Conservation (phyloP, 2,329 filamentous ascomycete species). For the Cytospora piceae region DNA sequence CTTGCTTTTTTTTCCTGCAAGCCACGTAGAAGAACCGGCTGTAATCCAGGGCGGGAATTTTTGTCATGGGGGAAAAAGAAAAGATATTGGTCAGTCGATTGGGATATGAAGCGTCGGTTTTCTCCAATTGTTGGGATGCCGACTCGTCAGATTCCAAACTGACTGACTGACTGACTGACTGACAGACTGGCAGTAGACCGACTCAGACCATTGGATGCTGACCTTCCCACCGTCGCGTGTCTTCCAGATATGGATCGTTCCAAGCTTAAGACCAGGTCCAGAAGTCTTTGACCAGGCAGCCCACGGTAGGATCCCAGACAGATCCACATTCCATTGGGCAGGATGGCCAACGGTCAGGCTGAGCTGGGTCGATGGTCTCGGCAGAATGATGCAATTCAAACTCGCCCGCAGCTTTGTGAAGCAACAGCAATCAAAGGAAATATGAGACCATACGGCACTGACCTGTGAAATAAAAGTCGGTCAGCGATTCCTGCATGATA, state of each 20-base stretch:
- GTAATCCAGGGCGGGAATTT: slow-evolving; percentile 15
- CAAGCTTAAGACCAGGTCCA: slow-evolving; percentile 27
- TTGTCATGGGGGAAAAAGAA: not conserved
- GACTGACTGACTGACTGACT: slow-evolving; percentile 7
- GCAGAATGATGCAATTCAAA: slow-evolving; percentile 24
- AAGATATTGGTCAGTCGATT: slow-evolving; percentile 11
- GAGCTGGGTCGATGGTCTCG: slow-evolving; percentile 28
- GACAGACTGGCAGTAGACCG: not conserved
- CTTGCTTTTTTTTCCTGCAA: slow-evolving; percentile 23
- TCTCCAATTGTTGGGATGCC: slow-evolving; percentile 7
- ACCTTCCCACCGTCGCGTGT: slow-evolving; percentile 10
- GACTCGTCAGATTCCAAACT: slow-evolving; percentile 16
- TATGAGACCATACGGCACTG: slow-evolving; percentile 29
- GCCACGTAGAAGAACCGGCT: slow-evolving; percentile 17
- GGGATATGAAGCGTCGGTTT: slow-evolving; percentile 9
- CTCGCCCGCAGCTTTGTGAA: slow-evolving; percentile 24
- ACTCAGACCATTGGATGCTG: slow-evolving; percentile 6
- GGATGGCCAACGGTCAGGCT: slow-evolving; percentile 14
- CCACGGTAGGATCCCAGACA: slow-evolving; percentile 23
- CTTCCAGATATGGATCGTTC: slow-evolving; percentile 21
- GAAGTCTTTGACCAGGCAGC: slow-evolving; percentile 25
- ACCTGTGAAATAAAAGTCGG: slow-evolving; percentile 30
- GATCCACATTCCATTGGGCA: slow-evolving; percentile 21
- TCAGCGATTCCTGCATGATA: slow-evolving; percentile 30
- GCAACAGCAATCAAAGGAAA: slow-evolving; percentile 26